Percentiles rank a stretch among this genome's conserved stretches.
phyloP scores from a whole-genome alignment of 2,329 filamentous ascomycete genomes.

The Niveomyces coronatus region DNA sequence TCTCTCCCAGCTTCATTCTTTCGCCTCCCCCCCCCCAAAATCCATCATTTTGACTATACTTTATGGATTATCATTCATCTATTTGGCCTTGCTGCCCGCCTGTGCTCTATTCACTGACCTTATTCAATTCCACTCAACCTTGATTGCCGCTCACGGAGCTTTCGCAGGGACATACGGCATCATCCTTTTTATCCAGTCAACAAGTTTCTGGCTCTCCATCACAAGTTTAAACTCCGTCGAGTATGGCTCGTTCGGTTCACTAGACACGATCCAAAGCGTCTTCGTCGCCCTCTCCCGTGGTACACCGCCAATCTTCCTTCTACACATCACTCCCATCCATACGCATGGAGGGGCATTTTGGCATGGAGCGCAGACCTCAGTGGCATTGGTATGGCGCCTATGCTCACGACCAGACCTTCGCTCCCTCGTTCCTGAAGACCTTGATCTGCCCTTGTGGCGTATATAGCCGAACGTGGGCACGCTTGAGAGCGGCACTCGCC shows the following conservation, averaged over 20 bases:
- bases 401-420: neutral
- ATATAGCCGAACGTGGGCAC: conserved; percentile 19
- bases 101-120: too few species aligned
- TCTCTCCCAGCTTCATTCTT: too few species aligned
- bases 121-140: too few species aligned
- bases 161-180: too few species aligned
- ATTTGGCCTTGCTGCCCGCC: too few species aligned
- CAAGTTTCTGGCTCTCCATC: neutral
- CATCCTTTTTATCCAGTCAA: neutral
- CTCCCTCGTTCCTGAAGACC: conserved; percentile 10
- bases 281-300: conserved; percentile 12
- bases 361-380: neutral
- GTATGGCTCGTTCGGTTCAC: conserved; percentile 17
- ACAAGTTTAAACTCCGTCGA: conserved; percentile 7
- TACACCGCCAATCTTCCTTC: conserved; percentile 9
- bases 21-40: too few species aligned
- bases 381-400: conserved; percentile 6
- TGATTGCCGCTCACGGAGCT: too few species aligned
- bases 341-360: conserved; percentile 9
- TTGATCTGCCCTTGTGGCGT: conserved; percentile 16
- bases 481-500: conserved; percentile 15
- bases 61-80: too few species aligned
- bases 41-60: too few species aligned
- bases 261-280: conserved; percentile 12
- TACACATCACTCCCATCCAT: conserved; percentile 10